Evolutionary conservation across 208 protist species (phyloP), one percentile per base, ranked within the genome.

Genomic region (Leishmania tarentolae): DNA sequence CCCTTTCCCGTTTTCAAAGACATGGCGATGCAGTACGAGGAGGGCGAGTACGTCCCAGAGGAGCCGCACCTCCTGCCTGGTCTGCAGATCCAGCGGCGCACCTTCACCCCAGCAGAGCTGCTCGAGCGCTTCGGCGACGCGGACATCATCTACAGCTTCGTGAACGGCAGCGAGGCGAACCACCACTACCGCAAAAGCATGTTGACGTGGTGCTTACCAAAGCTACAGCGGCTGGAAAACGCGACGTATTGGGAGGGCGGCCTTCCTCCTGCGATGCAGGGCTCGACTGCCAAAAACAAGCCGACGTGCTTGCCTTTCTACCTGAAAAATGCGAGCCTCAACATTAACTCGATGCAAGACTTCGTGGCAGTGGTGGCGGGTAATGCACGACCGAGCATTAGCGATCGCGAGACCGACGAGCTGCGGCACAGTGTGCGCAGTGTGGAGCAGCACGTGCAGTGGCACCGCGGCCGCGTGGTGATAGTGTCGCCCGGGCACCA

Each of bases 401-500:
- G 59, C 5, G 59, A 66, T 37, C 59, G 59, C 31, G 98, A 99
- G 83, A 97, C 97, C 65, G 91, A 98, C 69, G 98, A 99, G 81
- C 88, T 99, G 76, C 90, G 87, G 35, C 98, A 98, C 85, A 99
- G 96, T 52, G 76, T 99, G 40, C 91, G 98, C 28, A 99, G 96
- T 37, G 74, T 99, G 52, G 98, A 99, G 88, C 85, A 90, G 79
- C 92, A 95, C 88, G 93, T 98, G 40, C 95, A 86, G 47, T 99
- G 98, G 98, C 90, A 99, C 61, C 74, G 77, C n/a, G 91, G 91
- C 28, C 86, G 96, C 68, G 83, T 98, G 72, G 80, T 99, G n/a
- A 85, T 99, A 75, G 96, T 99, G n/a, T 99, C 98, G 21, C 99
- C 98, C 68, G 97, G 97, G 47, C 98, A 99, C 88, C 83, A 98